Base-by-base conservation (phyloP, 257 asterid genomes). In the Solanum pimpinellifolium region DNA sequence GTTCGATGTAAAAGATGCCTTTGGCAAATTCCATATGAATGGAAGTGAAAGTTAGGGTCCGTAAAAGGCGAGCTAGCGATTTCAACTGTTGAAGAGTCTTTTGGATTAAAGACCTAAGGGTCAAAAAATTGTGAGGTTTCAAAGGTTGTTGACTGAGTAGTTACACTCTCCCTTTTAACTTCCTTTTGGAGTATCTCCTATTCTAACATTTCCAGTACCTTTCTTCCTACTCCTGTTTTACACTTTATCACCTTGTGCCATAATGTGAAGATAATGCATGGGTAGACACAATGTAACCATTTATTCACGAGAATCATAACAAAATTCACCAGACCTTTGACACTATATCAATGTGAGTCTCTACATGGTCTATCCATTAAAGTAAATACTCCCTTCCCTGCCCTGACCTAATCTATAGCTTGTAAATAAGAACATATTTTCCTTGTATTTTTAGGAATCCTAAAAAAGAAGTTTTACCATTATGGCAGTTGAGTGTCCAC, bases 401-500 rank as follows among this genome's bases (percentile, higher is more conserved):
- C 35, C 35, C 16, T 49, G 27, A 15, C 84, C 44, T 80, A 80
- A 80, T 80, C 27, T 47, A 47, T 80, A 46, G 68, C 85, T 49
- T 65, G 68, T 47, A 80, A 80, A 27, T 27, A 31, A 29, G n/a
- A 80, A 80, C 56, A 18, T 16, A 47, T 9, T 80, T 46, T 29
- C 85, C 68, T 46, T 80, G 10, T 27, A 47, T 80, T 47, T 77
- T 37, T 73, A 14, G 84, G 85, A 80, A 80, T 47, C 44, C 44
- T 46, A 27, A 42, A 83, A 16, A 25, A 13, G 42, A 83, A 33
- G 81, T 46, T 66, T 69, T 91, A 96, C 99, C 98, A 86, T 92
- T 94, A 84, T 86, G 91, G 86, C 98, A 96, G 87, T 93, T 94
- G 91, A 96, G 89, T 83, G 98, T 92, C 98, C 99, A 96, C 90